Base-by-base conservation (phyloP, 768 basidiomycete genomes). In the Tylopilus sp. region DNA sequence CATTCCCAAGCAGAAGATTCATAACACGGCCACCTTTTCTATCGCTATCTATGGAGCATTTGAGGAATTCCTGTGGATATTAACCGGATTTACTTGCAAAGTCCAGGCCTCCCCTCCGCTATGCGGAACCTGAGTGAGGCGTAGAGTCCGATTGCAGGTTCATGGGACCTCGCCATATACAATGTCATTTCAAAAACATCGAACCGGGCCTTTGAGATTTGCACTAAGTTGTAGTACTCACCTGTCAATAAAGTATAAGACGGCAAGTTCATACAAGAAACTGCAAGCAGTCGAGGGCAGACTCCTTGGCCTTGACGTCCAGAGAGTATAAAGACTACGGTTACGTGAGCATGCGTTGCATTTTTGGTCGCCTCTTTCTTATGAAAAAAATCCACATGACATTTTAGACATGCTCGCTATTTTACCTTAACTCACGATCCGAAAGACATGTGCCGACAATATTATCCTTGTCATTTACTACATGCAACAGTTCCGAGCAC, bases 401-500 rank as follows among this genome's bases (percentile, higher is more conserved):
- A n/a, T n/a, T n/a, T 11, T 9, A 41, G 40, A 2, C 10, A 22
- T 11, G 21, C 21, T 35, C 11, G 1, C 2, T 4, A 9, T 33
- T 20, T 18, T 18, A 5, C 9, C 33, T 9, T 0, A 11, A 39
- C 55, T 48, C 20, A 59, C 58, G 53, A 3, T 45, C 41, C 49
- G 44, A 57, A 15, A 55, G 53, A 40, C 48, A 54, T 17, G 31
- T 45, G 10, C 53, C 48, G 20, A 59, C 13, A 36, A 55, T 49
- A 20, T 46, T 15, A 6, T 44, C 13, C 17, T 23, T 35, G 12
- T 39, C 44, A 11, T 53, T 38, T 17, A 49, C 52, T 5, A 53
- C 31, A 17, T 23, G 40, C n/a, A 52, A 51, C 8, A 53, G 12
- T n/a, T 43, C 22, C 1, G 52, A 56, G 35, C 39, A 52, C 3